Evolutionary conservation across 139 green algal genomes (phyloP).

Genomic region (Penium margaritaceum): DNA sequence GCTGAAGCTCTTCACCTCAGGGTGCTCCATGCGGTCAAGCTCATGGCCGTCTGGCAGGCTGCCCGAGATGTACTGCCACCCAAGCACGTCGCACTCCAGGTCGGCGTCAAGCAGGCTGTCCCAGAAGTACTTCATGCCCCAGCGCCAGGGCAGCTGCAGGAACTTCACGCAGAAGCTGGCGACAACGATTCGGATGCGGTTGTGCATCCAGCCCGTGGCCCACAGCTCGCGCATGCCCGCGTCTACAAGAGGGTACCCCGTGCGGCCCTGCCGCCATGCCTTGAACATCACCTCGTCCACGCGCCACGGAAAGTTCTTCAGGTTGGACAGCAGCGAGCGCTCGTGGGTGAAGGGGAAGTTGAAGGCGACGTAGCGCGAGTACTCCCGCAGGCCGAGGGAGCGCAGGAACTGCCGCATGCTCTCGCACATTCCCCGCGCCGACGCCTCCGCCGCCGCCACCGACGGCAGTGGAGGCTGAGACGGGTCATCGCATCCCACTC

Average conservation of each 20-base stretch:
- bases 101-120: conserved; percentile 81
- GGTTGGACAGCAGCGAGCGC: conserved; percentile 76
- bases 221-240: conserved; percentile 80
- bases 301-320: conserved; percentile 72
- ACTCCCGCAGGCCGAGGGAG: conserved; percentile 81
- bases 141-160: conserved; percentile 84
- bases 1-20: too few species aligned
- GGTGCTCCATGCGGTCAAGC: conserved; percentile 70
- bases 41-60: conserved; percentile 71
- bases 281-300: conserved; percentile 63
- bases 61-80: conserved; percentile 72
- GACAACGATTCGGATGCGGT: conserved; percentile 66
- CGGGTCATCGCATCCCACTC: too few species aligned
- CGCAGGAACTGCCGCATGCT: conserved; percentile 59
- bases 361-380: conserved; percentile 81
- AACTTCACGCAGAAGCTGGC: conserved; percentile 79
- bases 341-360: conserved; percentile 92
- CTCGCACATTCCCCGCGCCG: conserved; percentile 4
- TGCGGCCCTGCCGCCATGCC: conserved; percentile 70
- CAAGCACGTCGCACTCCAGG: conserved; percentile 78
- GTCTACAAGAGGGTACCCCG: conserved; percentile 77
- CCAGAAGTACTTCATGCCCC: conserved; percentile 87
- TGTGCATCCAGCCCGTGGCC: conserved; percentile 75
- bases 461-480: too few species aligned
- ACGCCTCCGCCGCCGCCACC: neutral